Conservation (phyloP, 2,329 filamentous ascomycete genomes). For the Aspergillus candidus region DNA sequence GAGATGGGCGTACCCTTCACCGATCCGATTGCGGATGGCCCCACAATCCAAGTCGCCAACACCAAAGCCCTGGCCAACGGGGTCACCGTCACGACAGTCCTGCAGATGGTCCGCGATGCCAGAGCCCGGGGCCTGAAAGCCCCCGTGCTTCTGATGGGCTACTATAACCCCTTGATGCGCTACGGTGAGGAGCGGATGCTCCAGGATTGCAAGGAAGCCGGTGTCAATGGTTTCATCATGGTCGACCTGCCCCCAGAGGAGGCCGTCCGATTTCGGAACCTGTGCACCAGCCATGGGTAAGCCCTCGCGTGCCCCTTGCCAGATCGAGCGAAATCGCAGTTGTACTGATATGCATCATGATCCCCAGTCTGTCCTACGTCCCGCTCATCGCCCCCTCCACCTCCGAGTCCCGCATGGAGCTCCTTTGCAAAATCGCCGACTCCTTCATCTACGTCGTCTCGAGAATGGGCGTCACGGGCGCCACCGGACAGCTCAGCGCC, state of each 20-base stretch:
- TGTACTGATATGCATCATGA: background rate
- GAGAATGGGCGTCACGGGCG: slow-evolving; percentile 92
- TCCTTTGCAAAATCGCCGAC: slow-evolving; percentile 93
- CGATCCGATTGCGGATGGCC: slow-evolving; percentile 95
- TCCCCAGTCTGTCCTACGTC: slow-evolving; percentile 73
- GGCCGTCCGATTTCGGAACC: slow-evolving; percentile 62
- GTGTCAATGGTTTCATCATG: slow-evolving; percentile 93
- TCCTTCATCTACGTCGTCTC: slow-evolving; percentile 99
- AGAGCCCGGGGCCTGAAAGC: slow-evolving; percentile 69
- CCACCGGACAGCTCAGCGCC: slow-evolving; percentile 72
- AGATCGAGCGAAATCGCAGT: background rate
- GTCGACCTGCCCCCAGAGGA: slow-evolving; percentile 97
- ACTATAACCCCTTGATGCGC: slow-evolving; percentile 92
- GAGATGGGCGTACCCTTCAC: slow-evolving; percentile 96
- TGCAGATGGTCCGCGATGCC: slow-evolving; percentile 78
- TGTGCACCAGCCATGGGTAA: slow-evolving; percentile 30
- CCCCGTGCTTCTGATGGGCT: slow-evolving; percentile 93
- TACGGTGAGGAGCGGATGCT: slow-evolving; percentile 91
- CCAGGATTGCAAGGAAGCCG: slow-evolving; percentile 72
- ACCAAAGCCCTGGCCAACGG: slow-evolving; percentile 84
- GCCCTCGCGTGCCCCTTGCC: slow-evolving; percentile 7
- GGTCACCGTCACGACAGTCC: slow-evolving; percentile 70
- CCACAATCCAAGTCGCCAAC: slow-evolving; percentile 93
- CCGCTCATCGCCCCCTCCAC: slow-evolving; percentile 94
- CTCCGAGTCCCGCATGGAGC: slow-evolving; percentile 86